Evolutionary conservation across 2,329 filamentous ascomycete genomes (phyloP), one percentile per base, ranked within the genome.

Genomic region (Huntiella bhutanensis): DNA sequence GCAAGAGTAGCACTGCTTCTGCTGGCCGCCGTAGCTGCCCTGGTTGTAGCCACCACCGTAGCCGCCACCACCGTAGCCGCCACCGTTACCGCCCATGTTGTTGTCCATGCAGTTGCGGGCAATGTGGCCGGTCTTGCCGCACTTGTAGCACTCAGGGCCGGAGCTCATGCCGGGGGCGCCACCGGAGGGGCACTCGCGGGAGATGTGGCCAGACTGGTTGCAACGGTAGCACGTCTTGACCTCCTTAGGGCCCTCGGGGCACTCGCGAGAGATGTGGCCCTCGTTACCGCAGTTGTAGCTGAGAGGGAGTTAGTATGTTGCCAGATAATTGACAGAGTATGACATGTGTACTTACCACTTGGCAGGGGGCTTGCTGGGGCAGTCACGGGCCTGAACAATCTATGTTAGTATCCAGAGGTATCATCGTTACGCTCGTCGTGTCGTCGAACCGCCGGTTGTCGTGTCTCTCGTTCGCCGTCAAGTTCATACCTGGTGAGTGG

Each of bases 1-100:
- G 69, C 91, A 96, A 39, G 86, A 93, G 74, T 95, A 98, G 80
- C 91, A 96, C 56, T 86, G 95, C 71, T 88, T 85, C 58, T 76
- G 71, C 51, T 70, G 66, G 54, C 68, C 67, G 52, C 70, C 67
- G 50, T 69, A 65, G 53, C 65, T 69, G 49, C 66, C 64, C 43
- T 48, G 50, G 53, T 65, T 65, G 55, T 60, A 64, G 12, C 15
- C 19, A 40, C 36, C 36, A 39, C 46, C 46, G 8, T 12, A 33
- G 44, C 34, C 40, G 44, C 34, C 40, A 51, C 62, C 61, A 54
- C 66, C 65, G 54, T 67, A 59, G 51, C 67, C 64, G 51, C 67
- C 64, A 57, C 67, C 59, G 51, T 58, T 57, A 53, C 69, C 73
- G 56, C 72, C 64, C 53, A 58, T 63, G 50, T 71, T 71, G 50